These are phyloP conservation scores for Teunomyces stri DNA, from an alignment of 805 yeast genomes.

Conservation along the genomic window DNA sequence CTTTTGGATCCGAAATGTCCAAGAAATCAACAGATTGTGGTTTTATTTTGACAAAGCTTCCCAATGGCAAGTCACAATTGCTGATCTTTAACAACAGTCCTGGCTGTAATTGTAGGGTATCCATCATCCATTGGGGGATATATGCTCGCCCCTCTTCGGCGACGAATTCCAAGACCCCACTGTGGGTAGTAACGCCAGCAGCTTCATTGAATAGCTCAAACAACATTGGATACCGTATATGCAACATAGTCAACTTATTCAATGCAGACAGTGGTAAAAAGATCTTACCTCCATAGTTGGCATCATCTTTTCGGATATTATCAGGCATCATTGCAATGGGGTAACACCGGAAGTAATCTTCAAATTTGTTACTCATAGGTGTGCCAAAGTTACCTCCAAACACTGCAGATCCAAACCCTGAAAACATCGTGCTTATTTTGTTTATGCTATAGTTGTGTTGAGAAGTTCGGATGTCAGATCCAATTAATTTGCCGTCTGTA, in stretches of 20 bases:
- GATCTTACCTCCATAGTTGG: slow-evolving; percentile 94
- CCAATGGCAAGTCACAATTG: slow-evolving; percentile 78
- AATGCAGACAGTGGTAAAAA: slow-evolving; percentile 92
- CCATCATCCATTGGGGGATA: slow-evolving; percentile 96
- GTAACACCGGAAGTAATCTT: slow-evolving; percentile 87
- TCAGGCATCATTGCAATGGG: slow-evolving; percentile 91
- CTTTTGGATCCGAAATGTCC: slow-evolving; percentile 93
- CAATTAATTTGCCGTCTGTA: not conserved
- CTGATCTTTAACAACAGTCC: slow-evolving; percentile 79
- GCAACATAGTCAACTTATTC: slow-evolving; percentile 82
- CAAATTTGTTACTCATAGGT: slow-evolving; percentile 49
- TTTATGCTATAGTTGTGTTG: not conserved
- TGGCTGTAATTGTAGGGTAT: slow-evolving; percentile 64
- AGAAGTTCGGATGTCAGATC: not conserved
- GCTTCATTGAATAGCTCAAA: slow-evolving; percentile 76
- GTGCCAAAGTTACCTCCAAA: slow-evolving; percentile 37
- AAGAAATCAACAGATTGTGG: slow-evolving; percentile 93
- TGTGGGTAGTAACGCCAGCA: slow-evolving; percentile 61
- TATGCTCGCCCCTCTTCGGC: slow-evolving; percentile 97
- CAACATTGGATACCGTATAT: slow-evolving; percentile 94
- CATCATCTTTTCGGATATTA: slow-evolving; percentile 62
- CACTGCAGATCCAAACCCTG: slow-evolving; percentile 40
- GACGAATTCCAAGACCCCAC: slow-evolving; percentile 93
- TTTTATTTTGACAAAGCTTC: slow-evolving; percentile 86
- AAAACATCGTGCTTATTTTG: slow-evolving; percentile 28